Evolutionary conservation across 2,329 filamentous ascomycete species (phyloP), one percentile per base, ranked within the genome.

Genomic region (Diaporthe citriasiana): DNA sequence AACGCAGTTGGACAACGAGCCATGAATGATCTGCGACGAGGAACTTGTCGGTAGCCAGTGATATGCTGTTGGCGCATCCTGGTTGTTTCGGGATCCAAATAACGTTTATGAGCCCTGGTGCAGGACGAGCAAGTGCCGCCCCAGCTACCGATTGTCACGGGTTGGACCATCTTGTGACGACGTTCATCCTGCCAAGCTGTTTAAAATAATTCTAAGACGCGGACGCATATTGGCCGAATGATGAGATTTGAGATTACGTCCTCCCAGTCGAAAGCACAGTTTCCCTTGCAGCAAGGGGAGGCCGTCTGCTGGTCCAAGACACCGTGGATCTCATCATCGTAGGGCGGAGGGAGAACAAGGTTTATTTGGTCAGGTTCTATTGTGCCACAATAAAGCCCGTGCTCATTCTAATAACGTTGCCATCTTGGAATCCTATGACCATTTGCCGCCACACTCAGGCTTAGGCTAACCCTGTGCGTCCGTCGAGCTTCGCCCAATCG

Each of bases 161-260:
- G n/a, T 13, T 27, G 33, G 63, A 53, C 45, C 63, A 68, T 53
- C 45, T 68, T 68, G 47, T 30, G 47, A 68, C 47, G 47, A 68
- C 15, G 47, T 68, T 68, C 63, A 51, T 68, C 63, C 63, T 68
- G 63, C 63, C 47, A 68, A 68, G 63, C 2, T 40, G 47, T 68
- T 53, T 40, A 51, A 68, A 68, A 27, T 53, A 68, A 68, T 2
- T 22, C 63, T 53, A 35, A 53, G 63, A 68, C 63, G 47, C 63
- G 63, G 63, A 27, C 63, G 47, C 63, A 68, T 40, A 68, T 68
- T 68, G 63, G 47, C 63, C 63, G 63, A 68, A 40, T 27, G n/a
- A 12, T 40, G 47, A 12, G 47, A 53, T 53, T 53, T 65, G 60
- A 65, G 60, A 63, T 50, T 50, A 12, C 63, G 6, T 40, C 40